Percentiles rank a stretch among this genome's conserved stretches.
Evolutionary conservation across 495 filamentous ascomycete species (phyloP).

Genomic region (Talaromyces liani): DNA sequence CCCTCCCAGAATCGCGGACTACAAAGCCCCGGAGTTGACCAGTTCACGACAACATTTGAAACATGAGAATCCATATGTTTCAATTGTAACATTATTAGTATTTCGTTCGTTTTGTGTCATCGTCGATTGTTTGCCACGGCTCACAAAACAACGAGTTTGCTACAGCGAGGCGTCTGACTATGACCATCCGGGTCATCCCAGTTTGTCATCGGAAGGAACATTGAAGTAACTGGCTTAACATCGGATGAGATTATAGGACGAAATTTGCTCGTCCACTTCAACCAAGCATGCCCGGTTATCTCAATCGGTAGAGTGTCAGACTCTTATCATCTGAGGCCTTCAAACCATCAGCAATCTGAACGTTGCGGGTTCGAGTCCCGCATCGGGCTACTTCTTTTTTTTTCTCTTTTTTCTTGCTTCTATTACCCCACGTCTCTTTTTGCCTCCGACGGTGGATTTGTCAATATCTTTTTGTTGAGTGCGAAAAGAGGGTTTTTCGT

Average conservation of each 20-base stretch:
- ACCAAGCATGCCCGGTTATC: conserved; percentile 2
- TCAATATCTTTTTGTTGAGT: background rate
- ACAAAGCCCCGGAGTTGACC: too few relatives aligned
- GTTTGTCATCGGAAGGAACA: background rate
- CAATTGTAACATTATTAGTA: background rate
- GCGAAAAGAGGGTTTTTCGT: background rate
- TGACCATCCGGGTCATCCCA: background rate
- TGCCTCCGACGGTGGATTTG: background rate
- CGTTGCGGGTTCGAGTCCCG: conserved; percentile 4
- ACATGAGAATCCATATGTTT: background rate
- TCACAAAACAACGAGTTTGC: too few relatives aligned
- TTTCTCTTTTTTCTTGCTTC: background rate
- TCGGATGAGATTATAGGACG: background rate
- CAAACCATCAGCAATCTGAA: background rate
- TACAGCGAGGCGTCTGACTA: background rate
- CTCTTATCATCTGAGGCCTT: conserved; percentile 2
- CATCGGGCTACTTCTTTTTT: background rate
- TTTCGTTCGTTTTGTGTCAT: background rate
- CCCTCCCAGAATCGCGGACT: background rate
- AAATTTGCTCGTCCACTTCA: background rate
- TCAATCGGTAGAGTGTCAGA: conserved; percentile 5
- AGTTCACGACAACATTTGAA: background rate
- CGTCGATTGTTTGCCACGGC: background rate
- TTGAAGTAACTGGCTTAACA: background rate
- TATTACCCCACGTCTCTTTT: background rate